Evolutionary conservation across 768 basidiomycete species (phyloP).

Genomic region (Phlebiopsis gigantea): DNA sequence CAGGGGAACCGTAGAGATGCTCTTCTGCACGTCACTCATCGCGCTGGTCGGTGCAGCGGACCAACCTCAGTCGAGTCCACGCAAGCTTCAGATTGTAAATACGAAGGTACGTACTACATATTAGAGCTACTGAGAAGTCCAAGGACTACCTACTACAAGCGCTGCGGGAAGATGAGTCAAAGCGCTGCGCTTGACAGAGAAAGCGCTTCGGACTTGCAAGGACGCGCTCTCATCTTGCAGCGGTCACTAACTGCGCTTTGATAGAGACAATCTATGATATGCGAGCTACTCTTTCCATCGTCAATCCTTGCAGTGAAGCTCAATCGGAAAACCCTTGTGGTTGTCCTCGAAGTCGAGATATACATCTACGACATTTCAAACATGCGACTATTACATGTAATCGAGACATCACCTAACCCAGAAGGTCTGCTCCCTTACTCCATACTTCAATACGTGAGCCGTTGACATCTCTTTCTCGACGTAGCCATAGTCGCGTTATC

Average conservation of each 20-base stretch:
- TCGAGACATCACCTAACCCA: slow-evolving; percentile 94
- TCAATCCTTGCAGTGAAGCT: slow-evolving; percentile 97
- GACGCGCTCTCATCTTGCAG: background rate
- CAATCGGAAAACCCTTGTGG: slow-evolving; percentile 93
- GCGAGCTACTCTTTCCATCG: slow-evolving; percentile 95
- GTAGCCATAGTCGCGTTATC: slow-evolving; percentile 92
- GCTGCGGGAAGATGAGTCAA: background rate
- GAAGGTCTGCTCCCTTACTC: slow-evolving; percentile 53
- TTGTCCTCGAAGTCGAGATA: slow-evolving; percentile 95
- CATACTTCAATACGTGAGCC: background rate
- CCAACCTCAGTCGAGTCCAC: slow-evolving; percentile 82
- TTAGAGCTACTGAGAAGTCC: too few species aligned
- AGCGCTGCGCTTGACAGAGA: background rate
- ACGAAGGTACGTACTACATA: slow-evolving; percentile 67
- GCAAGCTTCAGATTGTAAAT: slow-evolving; percentile 96
- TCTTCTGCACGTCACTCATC: slow-evolving; percentile 97
- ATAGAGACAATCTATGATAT: slow-evolving; percentile 96
- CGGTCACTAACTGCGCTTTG: too few species aligned
- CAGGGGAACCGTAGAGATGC: slow-evolving; percentile 96
- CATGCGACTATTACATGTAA: slow-evolving; percentile 95
- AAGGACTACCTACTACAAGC: background rate
- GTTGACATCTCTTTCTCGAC: background rate
- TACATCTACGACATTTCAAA: slow-evolving; percentile 99
- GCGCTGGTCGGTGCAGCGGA: slow-evolving; percentile 96
- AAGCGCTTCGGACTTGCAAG: background rate